Conservation (phyloP, 1,284 basidiomycete genomes). For the Trametes pubescens region DNA sequence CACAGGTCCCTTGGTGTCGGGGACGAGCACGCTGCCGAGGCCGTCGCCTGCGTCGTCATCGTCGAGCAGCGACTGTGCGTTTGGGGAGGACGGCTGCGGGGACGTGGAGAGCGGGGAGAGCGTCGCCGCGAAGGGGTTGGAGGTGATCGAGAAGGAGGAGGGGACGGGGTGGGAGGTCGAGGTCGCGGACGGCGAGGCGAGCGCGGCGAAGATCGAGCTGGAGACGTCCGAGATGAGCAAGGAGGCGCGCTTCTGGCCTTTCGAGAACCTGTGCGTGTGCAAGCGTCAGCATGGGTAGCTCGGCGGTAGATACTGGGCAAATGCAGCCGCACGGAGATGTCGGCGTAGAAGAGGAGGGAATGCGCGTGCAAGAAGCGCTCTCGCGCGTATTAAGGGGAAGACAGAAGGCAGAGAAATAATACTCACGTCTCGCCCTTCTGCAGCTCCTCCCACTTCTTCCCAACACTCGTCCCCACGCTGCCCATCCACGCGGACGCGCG, state of each 20-base stretch:
- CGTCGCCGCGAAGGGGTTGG: constrained; percentile 35
- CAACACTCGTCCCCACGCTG: constrained; percentile 52
- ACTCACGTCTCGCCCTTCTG: constrained; percentile 63
- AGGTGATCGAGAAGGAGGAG: constrained; percentile 32
- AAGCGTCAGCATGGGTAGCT: background rate
- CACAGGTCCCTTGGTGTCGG: constrained; percentile 37
- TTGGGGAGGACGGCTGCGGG: constrained; percentile 19
- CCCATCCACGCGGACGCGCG: constrained; percentile 55
- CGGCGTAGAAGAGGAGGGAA: background rate
- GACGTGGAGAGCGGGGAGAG: constrained; percentile 35
- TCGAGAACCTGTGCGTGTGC: constrained; percentile 57
- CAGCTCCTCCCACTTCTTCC: constrained; percentile 68
- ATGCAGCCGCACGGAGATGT: background rate
- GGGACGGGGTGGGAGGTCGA: constrained; percentile 21
- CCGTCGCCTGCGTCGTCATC: constrained; percentile 49
- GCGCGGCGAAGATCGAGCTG: constrained; percentile 59
- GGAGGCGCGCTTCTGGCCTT: constrained; percentile 72
- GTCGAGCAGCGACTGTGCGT: constrained; percentile 45
- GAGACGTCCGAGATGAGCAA: constrained; percentile 71
- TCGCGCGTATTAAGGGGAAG: constrained; percentile 1
- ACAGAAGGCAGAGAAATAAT: constrained; percentile 18
- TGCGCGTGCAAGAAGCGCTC: constrained; percentile 4
- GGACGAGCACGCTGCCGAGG: constrained; percentile 43
- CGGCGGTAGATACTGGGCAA: background rate
- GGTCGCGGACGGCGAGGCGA: constrained; percentile 45